Base-by-base conservation (phyloP, 139 green algal genomes). In the Nannochloris sp. region DNA sequence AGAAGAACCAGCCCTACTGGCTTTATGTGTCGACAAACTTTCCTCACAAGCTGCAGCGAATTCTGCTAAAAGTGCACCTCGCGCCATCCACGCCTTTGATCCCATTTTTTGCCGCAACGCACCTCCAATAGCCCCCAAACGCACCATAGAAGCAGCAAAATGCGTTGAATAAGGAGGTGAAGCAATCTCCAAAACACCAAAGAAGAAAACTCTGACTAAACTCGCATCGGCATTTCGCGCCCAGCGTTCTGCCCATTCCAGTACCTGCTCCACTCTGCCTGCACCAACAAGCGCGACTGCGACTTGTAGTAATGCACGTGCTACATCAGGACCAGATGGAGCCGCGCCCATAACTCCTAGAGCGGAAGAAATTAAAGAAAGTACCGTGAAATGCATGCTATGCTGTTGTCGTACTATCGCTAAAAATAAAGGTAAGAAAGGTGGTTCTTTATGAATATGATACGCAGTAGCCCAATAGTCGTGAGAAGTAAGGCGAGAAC, bases 151-250 rank as follows among this genome's bases (percentile, higher is more conserved):
- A 3, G 46, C 12, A n/a, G 67, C 68, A 58, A 85, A 85, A 1
- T 62, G 42, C 1, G 71, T 27, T 0, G 74, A 82, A 60, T 83
- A 85, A 19, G 78, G 78, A 6, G 78, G 78, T 3, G 55, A 63
- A 35, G 59, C 56, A 1, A 65, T 64, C 24, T 53, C 62, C 33
- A 85, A 70, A 4, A 61, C 37, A 12, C 57, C 51, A 71, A 78
- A 81, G 15, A 83, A 53, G 3, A 85, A 65, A 54, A 76, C 58
- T 13, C 70, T 62, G 37, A 82, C 63, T 14, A 80, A 65, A 0
- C 61, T 64, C 24, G 74, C 67, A 51, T 80, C 74, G 38, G 65
- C 74, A 9, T 65, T 38, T 4, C 29, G 25, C 6, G 69, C 69
- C 74, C 74, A 84, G 9, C 31, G 38, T 70, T 73, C 44, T 3